Base-by-base conservation (phyloP, 2,329 filamentous ascomycete species). In the Colletotrichum sansevieriae region DNA sequence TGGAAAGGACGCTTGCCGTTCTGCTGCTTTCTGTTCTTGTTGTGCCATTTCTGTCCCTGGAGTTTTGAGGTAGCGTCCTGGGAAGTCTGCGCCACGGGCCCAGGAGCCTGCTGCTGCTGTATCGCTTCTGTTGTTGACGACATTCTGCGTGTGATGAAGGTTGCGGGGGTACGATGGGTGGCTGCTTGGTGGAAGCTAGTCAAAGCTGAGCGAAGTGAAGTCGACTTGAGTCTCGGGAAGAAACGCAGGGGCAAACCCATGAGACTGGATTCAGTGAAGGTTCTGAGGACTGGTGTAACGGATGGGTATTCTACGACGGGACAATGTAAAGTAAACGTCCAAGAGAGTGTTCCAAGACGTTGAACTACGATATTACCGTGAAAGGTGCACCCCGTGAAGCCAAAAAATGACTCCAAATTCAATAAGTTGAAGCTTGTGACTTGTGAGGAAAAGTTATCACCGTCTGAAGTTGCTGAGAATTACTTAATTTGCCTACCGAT, bases 1-100 rank as follows among this genome's bases (percentile, higher is more conserved):
- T 70, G 70, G 54, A 70, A 67, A 18, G 63, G 67, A n/a, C 71
- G 55, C 55, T 73, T 65, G 29, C 67, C 72, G 20, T 65, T 71
- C 41, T 55, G 56, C 20, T 58, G 18, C 43, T 43, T 55, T 5
- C 54, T 46, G 29, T 58, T 57, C 56, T 47, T 61, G 41, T 37
- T 69, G 25, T 69, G 66, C 66, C 56, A 59, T 55, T 60, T 56
- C 46, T 51, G 52, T 46, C 33, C 54, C 47, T 49, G 18, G 22
- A 60, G 52, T 49, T 64, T 64, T 41, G 65, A 51, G n/a, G 59
- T 25, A 13, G 29, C n/a, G 18, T 54, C 65, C 25, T 68, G 59
- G 1, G 54, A 22, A 4, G 46, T 49, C 57, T 41, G 15, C 15
- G 63, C n/a, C 9, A 47, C 55, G 15, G 65, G 58, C 49, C 25